Base-by-base conservation (phyloP, 306 rosid genomes). In the Cicer bijugum region DNA sequence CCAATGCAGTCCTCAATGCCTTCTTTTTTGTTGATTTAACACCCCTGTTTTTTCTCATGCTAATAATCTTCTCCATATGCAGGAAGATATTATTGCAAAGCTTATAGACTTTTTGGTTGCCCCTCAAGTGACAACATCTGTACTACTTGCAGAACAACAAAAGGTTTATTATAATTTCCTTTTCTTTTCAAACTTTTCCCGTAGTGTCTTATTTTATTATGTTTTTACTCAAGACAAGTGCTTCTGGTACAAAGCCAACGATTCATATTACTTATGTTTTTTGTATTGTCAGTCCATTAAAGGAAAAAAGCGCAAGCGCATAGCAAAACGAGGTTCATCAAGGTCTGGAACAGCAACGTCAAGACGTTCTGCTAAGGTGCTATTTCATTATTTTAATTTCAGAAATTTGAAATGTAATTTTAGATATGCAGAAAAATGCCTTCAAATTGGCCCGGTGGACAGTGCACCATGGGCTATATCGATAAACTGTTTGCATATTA, bases 1-100 rank as follows among this genome's bases (percentile, higher is more conserved):
- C 33, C 12, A 38, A 63, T 42, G 28, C 50, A 39, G 50, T 42
- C 51, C 51, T 64, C 43, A 38, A 65, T 65, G 35, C n/a, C n/a
- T 16, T 60, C 0, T 28, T 60, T 62, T 62, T 20, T 9, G 38
- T 56, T 20, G 14, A 28, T 53, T 65, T 53, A 43, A 23, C 74
- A 42, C 23, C 14, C 17, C 50, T n/a, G 2, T 57, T 4, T 37
- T 9, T 14, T 76, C 65, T 28, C 39, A 33, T 57, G 42, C 64
- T 73, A 76, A 56, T 74, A 82, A 59, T 72, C 17, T 43, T 46
- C 12, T 78, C 15, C 51, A 10, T 47, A 20, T 84, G 83, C 90
- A 91, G 97, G 98, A 94, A 79, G 99, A 94, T 85, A 84, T 91
- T 43, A 50, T 94, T 72, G 80, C 83, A 23, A 94, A 87, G 84